Evolutionary conservation across 163 green algal genomes (phyloP).

Genomic region (Trebouxiophyceae sp.): DNA sequence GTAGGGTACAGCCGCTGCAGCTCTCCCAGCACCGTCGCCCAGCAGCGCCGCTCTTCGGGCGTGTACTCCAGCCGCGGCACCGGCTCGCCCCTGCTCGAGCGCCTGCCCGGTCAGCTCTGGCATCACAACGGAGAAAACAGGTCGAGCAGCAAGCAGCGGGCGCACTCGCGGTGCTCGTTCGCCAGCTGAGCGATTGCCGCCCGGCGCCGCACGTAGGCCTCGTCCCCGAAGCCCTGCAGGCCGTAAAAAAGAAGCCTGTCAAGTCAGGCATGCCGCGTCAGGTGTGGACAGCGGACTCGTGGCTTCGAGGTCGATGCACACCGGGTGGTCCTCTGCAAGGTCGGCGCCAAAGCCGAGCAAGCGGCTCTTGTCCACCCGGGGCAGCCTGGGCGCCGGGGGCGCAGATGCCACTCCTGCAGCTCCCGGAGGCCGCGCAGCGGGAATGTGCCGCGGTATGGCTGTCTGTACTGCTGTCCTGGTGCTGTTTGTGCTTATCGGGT

Average conservation of each 20-base stretch:
- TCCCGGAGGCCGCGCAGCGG: no score
- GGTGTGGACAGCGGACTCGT: neutral
- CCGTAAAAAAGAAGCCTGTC: neutral
- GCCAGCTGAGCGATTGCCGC: slow-evolving; percentile 63
- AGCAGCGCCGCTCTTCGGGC: slow-evolving; percentile 59
- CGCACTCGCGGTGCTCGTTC: slow-evolving; percentile 55
- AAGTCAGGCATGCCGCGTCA: neutral
- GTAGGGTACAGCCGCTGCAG: slow-evolving; percentile 58
- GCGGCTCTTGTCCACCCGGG: no score
- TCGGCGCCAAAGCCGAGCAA: slow-evolving; percentile 79
- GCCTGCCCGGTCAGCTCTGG: neutral
- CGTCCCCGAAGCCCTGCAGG: slow-evolving; percentile 60
- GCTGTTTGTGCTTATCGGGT: no score
- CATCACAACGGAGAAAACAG: neutral
- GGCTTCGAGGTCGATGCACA: slow-evolving; percentile 3
- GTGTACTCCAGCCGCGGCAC: slow-evolving; percentile 75
- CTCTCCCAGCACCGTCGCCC: slow-evolving; percentile 53
- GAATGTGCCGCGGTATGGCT: no score
- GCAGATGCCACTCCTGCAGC: no score
- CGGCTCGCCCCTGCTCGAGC: slow-evolving; percentile 46
- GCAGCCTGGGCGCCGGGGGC: no score
- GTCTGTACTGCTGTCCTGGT: no score
- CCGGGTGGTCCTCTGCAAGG: slow-evolving; percentile 72
- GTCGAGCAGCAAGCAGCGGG: no score
- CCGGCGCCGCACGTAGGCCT: slow-evolving; percentile 69